Conservation (phyloP, 345 rosid species). For the Pistacia vera region DNA sequence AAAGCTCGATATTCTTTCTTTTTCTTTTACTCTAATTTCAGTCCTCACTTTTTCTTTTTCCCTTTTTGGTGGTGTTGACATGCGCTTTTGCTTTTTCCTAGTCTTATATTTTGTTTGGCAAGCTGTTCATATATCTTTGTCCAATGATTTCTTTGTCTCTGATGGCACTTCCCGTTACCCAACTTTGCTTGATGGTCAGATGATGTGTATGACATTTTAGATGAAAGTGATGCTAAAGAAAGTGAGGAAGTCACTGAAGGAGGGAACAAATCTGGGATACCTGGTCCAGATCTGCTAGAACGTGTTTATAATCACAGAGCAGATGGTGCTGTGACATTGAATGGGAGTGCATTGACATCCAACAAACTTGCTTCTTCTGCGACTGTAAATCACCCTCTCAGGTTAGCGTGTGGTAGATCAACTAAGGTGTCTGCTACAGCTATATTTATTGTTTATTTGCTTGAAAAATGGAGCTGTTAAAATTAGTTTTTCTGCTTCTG, state of each 20-base stretch:
- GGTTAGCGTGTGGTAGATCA: constrained; percentile 44
- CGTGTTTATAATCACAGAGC: constrained; percentile 24
- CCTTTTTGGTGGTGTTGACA: not conserved
- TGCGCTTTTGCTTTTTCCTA: no score
- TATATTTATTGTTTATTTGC: not conserved
- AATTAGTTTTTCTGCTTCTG: not conserved
- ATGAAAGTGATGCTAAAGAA: constrained; percentile 35
- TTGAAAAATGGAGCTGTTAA: not conserved
- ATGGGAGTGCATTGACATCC: constrained; percentile 35
- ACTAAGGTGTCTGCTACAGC: constrained; percentile 3
- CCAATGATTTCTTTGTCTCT: constrained; percentile 3
- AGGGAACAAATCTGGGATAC: constrained; percentile 23
- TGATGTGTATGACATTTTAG: constrained; percentile 27
- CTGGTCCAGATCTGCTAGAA: constrained; percentile 28
- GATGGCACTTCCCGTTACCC: not conserved
- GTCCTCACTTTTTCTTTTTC: not conserved
- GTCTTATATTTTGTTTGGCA: not conserved
- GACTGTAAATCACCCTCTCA: constrained; percentile 26
- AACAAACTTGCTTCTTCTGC: constrained; percentile 35
- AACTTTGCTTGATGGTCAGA: constrained; percentile 42
- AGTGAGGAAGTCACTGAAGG: constrained; percentile 26
- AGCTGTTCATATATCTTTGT: not conserved
- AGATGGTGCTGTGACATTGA: constrained; percentile 31
- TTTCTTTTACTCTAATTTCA: not conserved
- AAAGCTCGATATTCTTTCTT: not conserved